Base-by-base conservation (phyloP, 768 basidiomycete species). In the Termitomyces sp. region DNA sequence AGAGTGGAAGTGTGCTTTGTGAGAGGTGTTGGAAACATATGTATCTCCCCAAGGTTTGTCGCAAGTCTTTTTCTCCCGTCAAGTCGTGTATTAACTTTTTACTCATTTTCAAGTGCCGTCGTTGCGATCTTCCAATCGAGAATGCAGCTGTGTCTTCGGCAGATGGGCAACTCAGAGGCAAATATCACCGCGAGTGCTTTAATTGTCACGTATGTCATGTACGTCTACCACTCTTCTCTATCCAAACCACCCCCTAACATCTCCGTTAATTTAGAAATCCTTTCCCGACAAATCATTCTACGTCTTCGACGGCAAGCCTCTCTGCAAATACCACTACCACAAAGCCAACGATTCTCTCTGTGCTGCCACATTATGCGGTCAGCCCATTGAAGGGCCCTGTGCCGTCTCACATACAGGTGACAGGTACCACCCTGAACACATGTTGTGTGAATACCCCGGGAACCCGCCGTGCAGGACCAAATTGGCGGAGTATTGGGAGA, bases 11-110 rank as follows among this genome's bases (percentile, higher is more conserved):
- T 40, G 85, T 93, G 38, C 72, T 97, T 64, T 97, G 95, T 70
- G 95, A 94, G 67, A 73, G 72, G 65, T 95, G 94, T 70, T 97
- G 94, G 94, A 97, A 96, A 78, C 86, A 90, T 66, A 89, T 95
- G 87, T 97, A 96, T 75, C 72, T 97, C 61, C 94, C 94, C 60
- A 94, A 93, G 77, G 92, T 90, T 61, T 43, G 61, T 54, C 38
- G 36, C n/a, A 24, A 13, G 12, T 24, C 18, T 33, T 57, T 57
- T 56, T 18, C 24, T 20, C n/a, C 32, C 53, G 43, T 53, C 51
- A 24, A 45, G 50, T 57, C 45, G 57, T 38, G 24, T 10, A 13
- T 16, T 36, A 20, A 48, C 35, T 6, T 47, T 33, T 4, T 52
- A 52, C 30, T 48, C 51, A 16, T 52, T 20, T 50, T 22, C 33